Base-by-base conservation (phyloP, 768 basidiomycete species). In the Trametes meyenii region DNA sequence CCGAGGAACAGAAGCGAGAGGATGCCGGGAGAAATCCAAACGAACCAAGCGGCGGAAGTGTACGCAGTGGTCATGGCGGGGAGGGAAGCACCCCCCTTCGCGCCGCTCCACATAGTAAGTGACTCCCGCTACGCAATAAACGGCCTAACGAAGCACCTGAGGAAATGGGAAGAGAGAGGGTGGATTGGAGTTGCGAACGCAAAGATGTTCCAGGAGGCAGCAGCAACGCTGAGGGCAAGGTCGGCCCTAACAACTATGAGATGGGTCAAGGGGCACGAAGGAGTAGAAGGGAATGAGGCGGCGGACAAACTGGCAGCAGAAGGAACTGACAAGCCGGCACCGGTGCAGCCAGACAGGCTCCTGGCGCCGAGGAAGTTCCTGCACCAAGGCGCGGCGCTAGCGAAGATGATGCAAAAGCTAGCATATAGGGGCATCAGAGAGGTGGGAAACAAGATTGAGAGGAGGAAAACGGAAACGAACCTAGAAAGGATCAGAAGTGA, bases 111-210 rank as follows among this genome's bases (percentile, higher is more conserved):
- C 1, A 70, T 73, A 1, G 44, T 58, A 3, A 71, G 46, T 3
- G 50, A 51, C 50, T 51, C 50, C 7, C n/a, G 14, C 3, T 51
- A 51, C 21, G 50, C 38, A 1, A 35, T 72, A 2, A 58, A 73
- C 10, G 68, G 50, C 0, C 29, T 74, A 0, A 74, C 69, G 0
- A 62, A 62, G 35, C 40, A 73, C 33, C 45, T 67, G 3, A 14
- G 8, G 5, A 21, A 36, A 38, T 60, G 61, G 66, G 46, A 58
- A 40, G 51, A 59, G 40, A 39, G 10, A 5, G 60, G 56, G 1
- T 61, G 51, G n/a, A n/a, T n/a, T n/a, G n/a, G n/a, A n/a, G n/a
- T n/a, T n/a, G n/a, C n/a, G n/a, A n/a, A n/a, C n/a, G n/a, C n/a
- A n/a, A n/a, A n/a, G n/a, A n/a, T n/a, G n/a, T n/a, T n/a, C n/a